Evolutionary conservation across 2,329 filamentous ascomycete genomes (phyloP).

Genomic region (Fusarium beomiforme): DNA sequence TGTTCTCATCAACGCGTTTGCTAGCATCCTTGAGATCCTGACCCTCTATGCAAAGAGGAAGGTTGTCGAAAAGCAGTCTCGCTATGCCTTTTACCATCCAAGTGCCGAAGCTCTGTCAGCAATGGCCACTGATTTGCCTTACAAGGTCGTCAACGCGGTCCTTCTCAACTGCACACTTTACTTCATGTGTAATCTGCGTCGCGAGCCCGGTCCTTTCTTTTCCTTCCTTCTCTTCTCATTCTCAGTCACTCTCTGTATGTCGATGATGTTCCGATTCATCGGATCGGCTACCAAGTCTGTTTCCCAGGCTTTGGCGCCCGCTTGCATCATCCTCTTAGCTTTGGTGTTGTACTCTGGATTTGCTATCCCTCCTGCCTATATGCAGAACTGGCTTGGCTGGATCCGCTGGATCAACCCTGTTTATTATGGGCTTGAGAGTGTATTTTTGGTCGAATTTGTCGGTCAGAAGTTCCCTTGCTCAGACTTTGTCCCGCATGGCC

Average conservation of each 20-base stretch:
- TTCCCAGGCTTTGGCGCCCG: conserved; percentile 36
- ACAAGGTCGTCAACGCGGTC: conserved; percentile 41
- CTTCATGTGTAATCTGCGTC: conserved; percentile 73
- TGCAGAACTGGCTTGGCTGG: conserved; percentile 64
- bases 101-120: conserved; percentile 36
- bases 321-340: conserved; percentile 31
- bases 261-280: conserved; percentile 64
- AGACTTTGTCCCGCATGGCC: conserved; percentile 40
- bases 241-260: conserved; percentile 68
- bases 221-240: conserved; percentile 59
- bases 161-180: conserved; percentile 61
- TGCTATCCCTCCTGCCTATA: conserved; percentile 54
- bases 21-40: conserved; percentile 34
- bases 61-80: conserved; percentile 48
- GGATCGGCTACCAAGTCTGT: conserved; percentile 35
- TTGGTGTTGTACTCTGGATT: conserved; percentile 64
- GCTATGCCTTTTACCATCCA: conserved; percentile 48
- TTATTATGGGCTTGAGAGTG: conserved; percentile 70
- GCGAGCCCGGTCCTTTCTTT: conserved; percentile 61
- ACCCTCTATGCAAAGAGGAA: conserved; percentile 40
- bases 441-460: conserved; percentile 71
- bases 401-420: conserved; percentile 71
- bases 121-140: conserved; percentile 31
- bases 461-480: conserved; percentile 59
- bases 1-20: conserved; percentile 34